Base-by-base conservation (phyloP, 2,329 filamentous ascomycete species). In the Cladophialophora chaetospira region DNA sequence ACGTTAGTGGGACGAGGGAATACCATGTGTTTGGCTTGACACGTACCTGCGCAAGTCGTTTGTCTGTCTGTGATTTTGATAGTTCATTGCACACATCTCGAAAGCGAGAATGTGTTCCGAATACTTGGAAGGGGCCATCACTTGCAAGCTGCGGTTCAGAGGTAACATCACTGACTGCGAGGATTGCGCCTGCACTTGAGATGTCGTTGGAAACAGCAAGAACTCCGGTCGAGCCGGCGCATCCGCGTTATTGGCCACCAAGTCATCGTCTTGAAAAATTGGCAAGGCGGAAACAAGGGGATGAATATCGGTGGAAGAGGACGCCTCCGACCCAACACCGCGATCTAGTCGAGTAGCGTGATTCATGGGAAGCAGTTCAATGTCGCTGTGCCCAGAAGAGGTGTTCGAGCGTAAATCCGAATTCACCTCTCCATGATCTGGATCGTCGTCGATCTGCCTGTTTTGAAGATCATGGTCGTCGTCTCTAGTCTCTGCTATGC, bases 71-170 rank as follows among this genome's bases (percentile, higher is more conserved):
- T 51, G 19, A 15, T 21, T 43, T n/a, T 51, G 28, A 28, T 52
- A 52, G 15, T 52, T 55, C 29, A 55, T 28, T 3, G 54, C 52
- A 35, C 57, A 59, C 50, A 52, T 55, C 25, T 59, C 57, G 19
- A 55, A 59, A 8, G 57, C 57, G 17, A 55, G 29, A 15, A 59
- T 59, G 29, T 59, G 57, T 43, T 59, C 45, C 1, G 45, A 59
- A 29, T 59, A 59, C 19, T 51, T 55, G 4, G 57, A 59, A 3
- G 19, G 46, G 3, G 51, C 33, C 38, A 50, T 55, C 38, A 50
- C 26, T 15, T 51, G 50, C 6, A 58, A 5, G 29, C 33, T 58
- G 31, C 38, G 36, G 21, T 15, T 28, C 15, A 58, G 23, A 23
- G 56, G 44, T 29, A 45, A 21, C 9, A 21, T 13, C 10, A 26